Conservation (phyloP, 2,329 filamentous ascomycete species). For the Penicillium hordei region DNA sequence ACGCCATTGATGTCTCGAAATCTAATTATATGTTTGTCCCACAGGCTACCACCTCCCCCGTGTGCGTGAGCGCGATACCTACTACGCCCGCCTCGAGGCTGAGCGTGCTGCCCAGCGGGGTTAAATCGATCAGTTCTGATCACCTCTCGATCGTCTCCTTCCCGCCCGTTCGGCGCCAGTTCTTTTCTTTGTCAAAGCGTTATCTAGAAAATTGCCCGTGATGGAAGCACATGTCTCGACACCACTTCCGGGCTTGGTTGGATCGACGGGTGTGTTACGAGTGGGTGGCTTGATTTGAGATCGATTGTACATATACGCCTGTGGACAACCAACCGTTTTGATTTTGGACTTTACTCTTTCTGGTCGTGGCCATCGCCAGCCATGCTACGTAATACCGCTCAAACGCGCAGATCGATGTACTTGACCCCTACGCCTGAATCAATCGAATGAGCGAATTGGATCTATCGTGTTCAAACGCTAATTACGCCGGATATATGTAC, state of each 20-base stretch:
- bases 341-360: constrained; percentile 10
- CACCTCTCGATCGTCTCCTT: constrained; percentile 12
- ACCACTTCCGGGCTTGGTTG: constrained; percentile 10
- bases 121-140: constrained; percentile 26
- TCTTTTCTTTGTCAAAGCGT: constrained; percentile 21
- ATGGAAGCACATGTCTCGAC: not conserved
- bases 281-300: constrained; percentile 17
- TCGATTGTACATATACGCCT: constrained; percentile 37
- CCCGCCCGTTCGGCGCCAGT: constrained; percentile 20
- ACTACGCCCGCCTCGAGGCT: constrained; percentile 64
- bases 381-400: not conserved
- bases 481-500: constrained; percentile 33
- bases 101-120: constrained; percentile 51
- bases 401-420: not conserved
- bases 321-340: constrained; percentile 24
- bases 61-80: constrained; percentile 62
- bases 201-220: constrained; percentile 9
- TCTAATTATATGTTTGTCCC: constrained; percentile 5
- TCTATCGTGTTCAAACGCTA: constrained; percentile 39
- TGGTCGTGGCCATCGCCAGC: too few species aligned
- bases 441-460: constrained; percentile 7
- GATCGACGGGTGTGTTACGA: constrained; percentile 23
- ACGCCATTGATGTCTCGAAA: not conserved
- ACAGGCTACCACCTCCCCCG: constrained; percentile 64
- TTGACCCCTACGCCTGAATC: not conserved